Conservation (phyloP, 257 asterid species). For the Coffea eugenioides region DNA sequence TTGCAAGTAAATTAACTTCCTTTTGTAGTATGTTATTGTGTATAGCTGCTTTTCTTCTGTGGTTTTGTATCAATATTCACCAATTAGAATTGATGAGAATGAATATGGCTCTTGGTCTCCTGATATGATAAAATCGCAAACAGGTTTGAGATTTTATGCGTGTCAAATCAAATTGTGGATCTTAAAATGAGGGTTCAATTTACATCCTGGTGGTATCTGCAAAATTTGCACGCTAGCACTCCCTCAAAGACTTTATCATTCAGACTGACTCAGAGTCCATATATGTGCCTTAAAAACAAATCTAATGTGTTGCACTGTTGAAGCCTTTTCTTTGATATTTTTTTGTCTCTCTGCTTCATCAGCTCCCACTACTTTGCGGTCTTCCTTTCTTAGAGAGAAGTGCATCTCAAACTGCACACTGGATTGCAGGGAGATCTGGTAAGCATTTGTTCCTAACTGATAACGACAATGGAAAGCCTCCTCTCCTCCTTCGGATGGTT, state of each 20-base stretch:
- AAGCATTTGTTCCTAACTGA: slow-evolving; percentile 92
- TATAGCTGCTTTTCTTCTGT: neutral
- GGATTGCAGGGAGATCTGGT: slow-evolving; percentile 89
- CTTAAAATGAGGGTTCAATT: neutral
- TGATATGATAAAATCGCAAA: neutral
- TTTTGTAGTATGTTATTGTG: neutral
- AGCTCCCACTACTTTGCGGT: slow-evolving; percentile 92
- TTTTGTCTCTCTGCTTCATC: slow-evolving; percentile 9
- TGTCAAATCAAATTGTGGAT: neutral
- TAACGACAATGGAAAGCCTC: slow-evolving; percentile 68
- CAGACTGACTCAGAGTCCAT: neutral
- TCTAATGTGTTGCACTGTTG: neutral
- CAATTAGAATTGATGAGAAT: neutral
- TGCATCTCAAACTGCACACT: slow-evolving; percentile 81
- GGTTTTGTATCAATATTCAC: neutral
- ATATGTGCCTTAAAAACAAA: neutral
- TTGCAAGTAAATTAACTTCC: neutral
- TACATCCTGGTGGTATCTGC: neutral
- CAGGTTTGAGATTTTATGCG: neutral
- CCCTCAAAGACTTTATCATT: neutral
- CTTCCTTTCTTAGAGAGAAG: slow-evolving; percentile 81
- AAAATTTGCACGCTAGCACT: neutral
- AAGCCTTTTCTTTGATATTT: neutral
- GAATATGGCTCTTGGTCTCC: neutral
- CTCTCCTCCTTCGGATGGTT: slow-evolving; percentile 79